Evolutionary conservation across 305 asterid species (phyloP), one percentile per base, ranked within the genome.

Genomic region (Ilex paraguariensis): DNA sequence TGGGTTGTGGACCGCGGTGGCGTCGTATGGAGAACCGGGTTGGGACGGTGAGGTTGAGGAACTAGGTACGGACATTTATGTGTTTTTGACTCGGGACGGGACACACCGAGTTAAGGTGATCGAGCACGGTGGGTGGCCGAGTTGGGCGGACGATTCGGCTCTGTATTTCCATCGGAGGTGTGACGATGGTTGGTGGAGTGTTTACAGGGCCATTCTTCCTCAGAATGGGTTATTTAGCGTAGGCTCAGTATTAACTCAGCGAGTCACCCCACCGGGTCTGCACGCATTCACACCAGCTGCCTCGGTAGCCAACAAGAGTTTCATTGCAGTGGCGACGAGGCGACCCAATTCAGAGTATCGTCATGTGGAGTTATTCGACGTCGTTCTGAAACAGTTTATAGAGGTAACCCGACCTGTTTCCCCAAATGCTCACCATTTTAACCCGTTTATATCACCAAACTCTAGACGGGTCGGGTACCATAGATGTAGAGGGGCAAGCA

Each of bases 41-140:
- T 91, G 98, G 98, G 52, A 15, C 10, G 96, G 98, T 13, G 96
- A 91, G n/a, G 85, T 91, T 12, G 62, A 81, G 59, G 98, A 91
- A 36, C 88, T 91, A 45, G 59, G 44, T 32, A 88, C 98, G 6
- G 95, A 88, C 69, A 77, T 91, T 12, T 84, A 84, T n/a, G 63
- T 84, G 54, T 86, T 86, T 81, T 48, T 59, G 71, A 88, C 95
- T 58, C 68, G 61, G 32, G 90, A 88, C 71, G 98, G 98, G 65
- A 81, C 94, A 67, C 69, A 65, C 7, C 91, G 98, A 72, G 87
- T 88, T 16, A 88, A 76, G 65, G 70, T 88, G 7, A 67, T 88
- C 15, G 94, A 91, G 58, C 94, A 86, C 52, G 98, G 98, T 21
- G 96, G 95, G 13, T 91, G 98, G 98, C 98, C 98, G 70, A 80